A percentile compares a stretch with the other conserved stretches of the same genome.
Evolutionary conservation across 331 rosid species (phyloP).

Genomic region (Telfairia occidentalis): DNA sequence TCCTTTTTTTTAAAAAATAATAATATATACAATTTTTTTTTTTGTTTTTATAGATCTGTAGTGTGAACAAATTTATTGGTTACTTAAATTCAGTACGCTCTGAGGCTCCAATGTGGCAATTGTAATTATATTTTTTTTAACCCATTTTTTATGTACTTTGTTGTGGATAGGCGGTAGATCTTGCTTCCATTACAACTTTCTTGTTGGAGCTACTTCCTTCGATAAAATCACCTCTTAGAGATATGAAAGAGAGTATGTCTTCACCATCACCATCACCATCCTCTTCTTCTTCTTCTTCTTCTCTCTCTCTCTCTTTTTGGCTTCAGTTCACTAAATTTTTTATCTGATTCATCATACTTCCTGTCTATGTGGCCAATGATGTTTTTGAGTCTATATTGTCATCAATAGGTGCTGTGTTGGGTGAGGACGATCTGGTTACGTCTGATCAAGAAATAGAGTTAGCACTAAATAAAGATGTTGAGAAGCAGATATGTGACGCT

Average conservation of each 20-base stretch:
- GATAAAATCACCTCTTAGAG: conserved; percentile 32
- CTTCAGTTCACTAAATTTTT: background rate
- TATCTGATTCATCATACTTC: background rate
- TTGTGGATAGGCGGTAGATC: conserved; percentile 56
- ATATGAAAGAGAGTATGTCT: conserved; percentile 41
- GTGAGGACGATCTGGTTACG: conserved; percentile 50
- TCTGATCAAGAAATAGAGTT: conserved; percentile 53
- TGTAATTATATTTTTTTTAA: background rate
- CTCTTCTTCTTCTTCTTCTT: too few relatives aligned
- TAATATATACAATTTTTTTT: too few relatives aligned
- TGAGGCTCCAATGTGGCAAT: background rate
- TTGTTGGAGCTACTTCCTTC: conserved; percentile 78
- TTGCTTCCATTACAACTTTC: conserved; percentile 67
- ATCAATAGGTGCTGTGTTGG: conserved; percentile 46
- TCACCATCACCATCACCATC: too few relatives aligned
- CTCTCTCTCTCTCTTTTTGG: background rate
- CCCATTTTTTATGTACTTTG: background rate
- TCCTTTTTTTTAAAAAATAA: too few relatives aligned
- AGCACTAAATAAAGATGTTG: conserved; percentile 51
- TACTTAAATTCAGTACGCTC: background rate
- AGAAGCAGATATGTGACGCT: conserved; percentile 66
- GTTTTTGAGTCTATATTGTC: conserved; percentile 11
- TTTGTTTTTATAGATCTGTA: background rate
- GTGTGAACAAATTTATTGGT: background rate
- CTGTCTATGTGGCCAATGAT: background rate